Evolutionary conservation across 805 yeast genomes (phyloP), one percentile per base, ranked within the genome.

Genomic region (Diddensiella transvaalensis): DNA sequence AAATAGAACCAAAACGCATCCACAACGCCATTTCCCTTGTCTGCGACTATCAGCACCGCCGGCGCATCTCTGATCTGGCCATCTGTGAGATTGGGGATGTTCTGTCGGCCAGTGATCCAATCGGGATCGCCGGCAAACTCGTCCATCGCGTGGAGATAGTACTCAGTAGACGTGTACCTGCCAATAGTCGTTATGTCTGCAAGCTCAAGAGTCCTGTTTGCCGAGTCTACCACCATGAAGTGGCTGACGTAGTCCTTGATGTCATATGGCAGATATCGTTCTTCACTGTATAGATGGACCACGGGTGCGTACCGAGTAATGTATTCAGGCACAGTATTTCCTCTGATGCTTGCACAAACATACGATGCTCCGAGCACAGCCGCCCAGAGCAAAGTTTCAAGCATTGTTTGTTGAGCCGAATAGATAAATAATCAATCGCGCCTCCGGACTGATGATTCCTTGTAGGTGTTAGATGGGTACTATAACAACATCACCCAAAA

Each of bases 1-100:
- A 91, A 91, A 62, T 87, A 90, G 65, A 91, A 93, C 97, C 98
- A 91, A 63, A 79, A 91, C 0, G 97, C 87, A 64, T 91, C 99
- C 0, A 90, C 85, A 87, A 93, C 83, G 2, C 96, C 96, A 57
- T 88, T 85, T 1, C 96, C 96, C 63, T 89, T 90, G 61, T 91
- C 97, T 0, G 87, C 90, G 1, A 87, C 90, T 21, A 91, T 75
- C 24, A 90, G 65, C 0, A 83, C 75, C 0, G 95, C 90, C 0
- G 96, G 95, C 0, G 95, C 96, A 54, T 82, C 68, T 46, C 72
- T 70, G 22, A 87, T 82, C 47, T 75, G 76, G 0, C 96, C 97
- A 23, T 81, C 79, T 46, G 80, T 75, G 37, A 83, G 68, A 44
- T 79, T 80, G 2, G 97, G 97, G 46, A 74, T 71, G 58, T 84